Evolutionary conservation across 2,329 filamentous ascomycete species (phyloP), one percentile per base, ranked within the genome.

Genomic region (Xylariaceae sp.): DNA sequence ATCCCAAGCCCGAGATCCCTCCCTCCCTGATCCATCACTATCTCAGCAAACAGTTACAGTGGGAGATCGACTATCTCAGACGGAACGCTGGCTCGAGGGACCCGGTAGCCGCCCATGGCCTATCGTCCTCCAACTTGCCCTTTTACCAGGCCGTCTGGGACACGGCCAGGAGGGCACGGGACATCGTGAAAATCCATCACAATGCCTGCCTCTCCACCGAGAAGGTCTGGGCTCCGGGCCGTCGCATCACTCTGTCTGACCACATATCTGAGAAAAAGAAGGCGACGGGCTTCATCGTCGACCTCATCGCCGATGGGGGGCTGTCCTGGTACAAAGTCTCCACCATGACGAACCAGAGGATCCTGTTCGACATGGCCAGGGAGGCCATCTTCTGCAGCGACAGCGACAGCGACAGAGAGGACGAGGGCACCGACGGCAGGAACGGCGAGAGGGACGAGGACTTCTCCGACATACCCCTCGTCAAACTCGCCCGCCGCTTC

Each of bases 251-350:
- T 16, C 38, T 50, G 29, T 49, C 43, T 13, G 45, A 44, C 18
- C 52, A 47, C 24, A 45, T 37, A 38, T 51, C 44, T 14, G 43
- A 42, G 25, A 43, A 42, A 3, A 42, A 49, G 19, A 44, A 44
- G 5, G 45, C 43, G 13, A 42, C 46, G 8, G 39, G 38, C 14
- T 42, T 47, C 34, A 37, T 49, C 19, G 39, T 57, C 27, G 55
- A 57, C 33, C 36, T 56, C 12, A 43, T 57, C 3, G 45, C 46
- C 6, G 51, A 57, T 33, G 49, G 46, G 4, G 55, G 55, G 3
- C 37, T 40, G 11, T 48, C 50, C 5, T 57, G 55, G 55, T 52
- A 46, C 33, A 57, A 56, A 34, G 49, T 57, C 15, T 57, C 53
- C 3, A 49, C 53, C 7, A 51, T 51, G 36, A 55, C 52, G 8